Evolutionary conservation across 1,139 yeast species (phyloP).

Genomic region (Chernovozyma sophiae-reginae): DNA sequence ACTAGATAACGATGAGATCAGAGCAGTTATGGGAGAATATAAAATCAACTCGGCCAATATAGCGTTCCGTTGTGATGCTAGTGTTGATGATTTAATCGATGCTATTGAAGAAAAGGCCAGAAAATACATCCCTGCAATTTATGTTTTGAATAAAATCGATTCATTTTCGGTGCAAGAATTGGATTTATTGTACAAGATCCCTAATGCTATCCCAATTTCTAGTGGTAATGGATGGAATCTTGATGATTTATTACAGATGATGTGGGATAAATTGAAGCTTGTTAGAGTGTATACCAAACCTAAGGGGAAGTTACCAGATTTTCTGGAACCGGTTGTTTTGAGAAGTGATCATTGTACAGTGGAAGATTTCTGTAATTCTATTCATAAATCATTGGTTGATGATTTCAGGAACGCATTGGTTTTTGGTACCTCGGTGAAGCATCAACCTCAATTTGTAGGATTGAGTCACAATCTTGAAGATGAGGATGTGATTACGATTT

Average conservation of each 20-base stretch:
- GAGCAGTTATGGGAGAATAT: constrained; percentile 95
- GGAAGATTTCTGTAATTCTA: constrained; percentile 94
- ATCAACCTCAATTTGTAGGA: constrained; percentile 97
- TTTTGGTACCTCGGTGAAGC: constrained; percentile 89
- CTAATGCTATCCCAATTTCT: constrained; percentile 94
- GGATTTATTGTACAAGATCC: constrained; percentile 83
- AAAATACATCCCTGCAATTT: constrained; percentile 90
- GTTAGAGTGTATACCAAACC: constrained; percentile 98
- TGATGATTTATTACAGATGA: constrained; percentile 85
- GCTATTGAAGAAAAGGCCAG: constrained; percentile 88
- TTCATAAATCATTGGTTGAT: constrained; percentile 88
- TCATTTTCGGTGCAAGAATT: constrained; percentile 91
- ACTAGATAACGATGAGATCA: constrained; percentile 85
- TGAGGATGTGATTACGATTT: constrained; percentile 94
- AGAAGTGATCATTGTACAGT: constrained; percentile 79
- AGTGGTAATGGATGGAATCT: constrained; percentile 96
- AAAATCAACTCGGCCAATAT: constrained; percentile 95
- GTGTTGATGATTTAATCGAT: constrained; percentile 92
- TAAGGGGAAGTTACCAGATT: constrained; percentile 91
- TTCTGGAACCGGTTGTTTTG: constrained; percentile 88
- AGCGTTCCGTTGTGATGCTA: constrained; percentile 95
- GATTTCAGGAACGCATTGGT: constrained; percentile 92
- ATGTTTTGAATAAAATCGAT: constrained; percentile 92
- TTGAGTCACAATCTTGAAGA: constrained; percentile 77
- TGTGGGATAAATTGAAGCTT: constrained; percentile 89